Evolutionary conservation across 2,329 filamentous ascomycete species (phyloP), one percentile per base, ranked within the genome.

Genomic region (Elsinoe perseae): DNA sequence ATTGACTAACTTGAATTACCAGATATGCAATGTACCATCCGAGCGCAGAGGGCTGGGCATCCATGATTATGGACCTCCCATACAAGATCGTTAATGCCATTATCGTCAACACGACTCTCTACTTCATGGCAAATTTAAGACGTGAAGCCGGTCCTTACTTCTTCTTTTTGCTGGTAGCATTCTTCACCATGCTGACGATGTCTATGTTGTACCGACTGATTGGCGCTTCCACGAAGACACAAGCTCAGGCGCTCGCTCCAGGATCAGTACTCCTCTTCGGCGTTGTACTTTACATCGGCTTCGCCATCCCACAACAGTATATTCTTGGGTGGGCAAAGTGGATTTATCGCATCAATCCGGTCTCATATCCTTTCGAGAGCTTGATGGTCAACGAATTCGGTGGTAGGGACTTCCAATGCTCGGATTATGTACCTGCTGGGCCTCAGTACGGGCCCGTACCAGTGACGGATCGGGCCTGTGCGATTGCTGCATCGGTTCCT

Each of bases 121-220:
- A 80, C 81, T 0, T 71, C 73, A 0, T 83, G 81, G 60, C 66
- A 66, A 1, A 82, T 74, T 0, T 82, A 85, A 44, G 86, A 56
- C 80, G 88, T 52, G 83, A 85, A 60, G 75, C 87, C 0, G 86
- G 84, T 1, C 72, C 84, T 0, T 95, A 93, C 76, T 95, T 95
- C 77, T 86, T 89, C 73, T 95, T 89, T 78, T 70, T 89, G 57
- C 75, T 95, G 53, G 80, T 92, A 65, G 85, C 83, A 2, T 89
- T 92, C 71, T 68, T 79, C 57, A 83, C 82, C 1, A 87, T 87
- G 0, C 63, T 95, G 64, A 78, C 81, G 60, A 93, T 93, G 87
- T 90, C 86, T 48, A 90, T 89, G 83, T 79, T 91, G 53, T 73
- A 82, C 1, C 28, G 28, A 12, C 5, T 12, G 12, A 5, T 30